A percentile compares a stretch with the other conserved stretches of the same genome.
Evolutionary conservation across 192 early-diverging fungal genomes (phyloP).

Genomic region (Backusella circina): DNA sequence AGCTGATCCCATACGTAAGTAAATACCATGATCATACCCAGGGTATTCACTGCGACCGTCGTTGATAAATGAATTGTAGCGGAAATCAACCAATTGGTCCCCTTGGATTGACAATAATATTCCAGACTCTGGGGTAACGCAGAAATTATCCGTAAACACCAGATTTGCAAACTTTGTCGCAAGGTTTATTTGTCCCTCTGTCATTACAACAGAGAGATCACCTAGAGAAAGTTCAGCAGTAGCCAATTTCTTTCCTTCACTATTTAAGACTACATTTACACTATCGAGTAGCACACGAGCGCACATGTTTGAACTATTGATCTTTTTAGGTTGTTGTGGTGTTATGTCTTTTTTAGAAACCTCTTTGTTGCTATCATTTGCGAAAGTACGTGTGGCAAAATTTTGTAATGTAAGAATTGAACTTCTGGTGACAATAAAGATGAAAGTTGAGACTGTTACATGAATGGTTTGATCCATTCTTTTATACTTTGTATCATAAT

Average conservation of each 20-base stretch:
- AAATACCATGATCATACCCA: constrained; percentile 65
- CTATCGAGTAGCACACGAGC: constrained; percentile 60
- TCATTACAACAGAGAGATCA: constrained; percentile 53
- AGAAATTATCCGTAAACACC: constrained; percentile 60
- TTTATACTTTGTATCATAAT: constrained; percentile 53
- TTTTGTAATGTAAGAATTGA: constrained; percentile 84
- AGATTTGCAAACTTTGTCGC: constrained; percentile 70
- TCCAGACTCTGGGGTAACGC: neutral
- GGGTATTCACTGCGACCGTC: constrained; percentile 47
- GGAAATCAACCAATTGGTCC: constrained; percentile 69
- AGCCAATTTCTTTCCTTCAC: constrained; percentile 58
- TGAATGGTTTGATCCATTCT: constrained; percentile 69
- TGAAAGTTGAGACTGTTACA: constrained; percentile 58
- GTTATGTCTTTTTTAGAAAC: constrained; percentile 2
- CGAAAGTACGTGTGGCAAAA: constrained; percentile 73
- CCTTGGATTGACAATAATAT: constrained; percentile 71
- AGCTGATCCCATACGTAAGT: constrained; percentile 60
- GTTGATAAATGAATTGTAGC: constrained; percentile 63
- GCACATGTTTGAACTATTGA: constrained; percentile 42
- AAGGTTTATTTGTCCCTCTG: constrained; percentile 53
- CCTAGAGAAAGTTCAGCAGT: constrained; percentile 58
- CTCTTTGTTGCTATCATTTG: neutral
- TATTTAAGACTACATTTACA: constrained; percentile 44
- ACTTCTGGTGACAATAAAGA: constrained; percentile 67
- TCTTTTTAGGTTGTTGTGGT: constrained; percentile 36